Percentiles rank a stretch among this genome's conserved stretches.
phyloP scores from a whole-genome alignment of 768 basidiomycete genomes.

The Hygrocybe punicea region DNA sequence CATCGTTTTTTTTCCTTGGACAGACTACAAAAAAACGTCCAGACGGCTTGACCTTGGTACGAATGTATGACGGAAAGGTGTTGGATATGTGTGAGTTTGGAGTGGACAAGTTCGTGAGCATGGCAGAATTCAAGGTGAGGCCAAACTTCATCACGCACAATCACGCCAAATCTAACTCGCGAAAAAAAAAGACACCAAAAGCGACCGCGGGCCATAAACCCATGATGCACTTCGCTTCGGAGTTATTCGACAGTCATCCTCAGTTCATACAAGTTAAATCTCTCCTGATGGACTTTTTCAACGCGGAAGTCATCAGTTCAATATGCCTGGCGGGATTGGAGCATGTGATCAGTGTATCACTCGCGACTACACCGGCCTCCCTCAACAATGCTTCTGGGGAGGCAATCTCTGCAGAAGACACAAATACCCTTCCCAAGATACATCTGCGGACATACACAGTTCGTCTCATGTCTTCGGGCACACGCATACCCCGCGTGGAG shows the following conservation, averaged over 20 bases:
- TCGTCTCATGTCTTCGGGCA: slow-evolving; percentile 69
- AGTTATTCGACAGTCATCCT: slow-evolving; percentile 92
- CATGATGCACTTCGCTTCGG: slow-evolving; percentile 92
- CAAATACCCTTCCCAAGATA: slow-evolving; percentile 64
- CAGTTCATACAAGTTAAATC: slow-evolving; percentile 91
- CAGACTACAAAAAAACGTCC: slow-evolving; percentile 95
- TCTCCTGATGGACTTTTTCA: slow-evolving; percentile 86
- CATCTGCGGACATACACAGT: slow-evolving; percentile 87
- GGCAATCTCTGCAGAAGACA: slow-evolving; percentile 34
- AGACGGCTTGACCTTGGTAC: slow-evolving; percentile 75
- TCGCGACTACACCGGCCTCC: slow-evolving; percentile 59
- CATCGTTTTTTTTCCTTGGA: slow-evolving; percentile 84
- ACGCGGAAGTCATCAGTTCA: slow-evolving; percentile 77
- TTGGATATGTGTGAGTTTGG: slow-evolving; percentile 96
- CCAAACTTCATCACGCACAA: neutral
- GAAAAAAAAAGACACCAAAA: slow-evolving; percentile 66
- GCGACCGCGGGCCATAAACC: slow-evolving; percentile 87
- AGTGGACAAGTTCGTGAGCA: slow-evolving; percentile 73
- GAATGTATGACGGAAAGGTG: slow-evolving; percentile 82
- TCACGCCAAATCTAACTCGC: neutral
- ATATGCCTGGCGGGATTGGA: slow-evolving; percentile 83
- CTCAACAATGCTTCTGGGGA: slow-evolving; percentile 44
- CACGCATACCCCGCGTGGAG: slow-evolving; percentile 75
- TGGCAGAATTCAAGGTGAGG: slow-evolving; percentile 80
- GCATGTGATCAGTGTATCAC: slow-evolving; percentile 80